Conservation (phyloP, 2,329 filamentous ascomycete genomes). For the Monilinia fructicola region DNA sequence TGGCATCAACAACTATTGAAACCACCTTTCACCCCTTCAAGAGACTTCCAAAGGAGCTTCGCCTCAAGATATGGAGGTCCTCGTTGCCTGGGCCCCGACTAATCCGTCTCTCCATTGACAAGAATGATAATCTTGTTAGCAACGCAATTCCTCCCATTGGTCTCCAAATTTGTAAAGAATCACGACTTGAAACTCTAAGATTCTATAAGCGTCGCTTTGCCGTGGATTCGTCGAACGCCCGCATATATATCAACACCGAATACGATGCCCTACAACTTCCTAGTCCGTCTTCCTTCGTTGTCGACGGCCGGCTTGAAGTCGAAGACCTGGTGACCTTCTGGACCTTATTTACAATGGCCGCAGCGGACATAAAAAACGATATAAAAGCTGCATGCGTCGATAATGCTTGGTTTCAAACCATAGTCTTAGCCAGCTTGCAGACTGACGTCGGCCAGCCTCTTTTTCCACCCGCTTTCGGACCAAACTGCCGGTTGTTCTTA, state of each 20-base stretch:
- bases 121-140: neutral
- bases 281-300: too few species aligned
- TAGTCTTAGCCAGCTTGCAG: neutral
- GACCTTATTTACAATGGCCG: neutral
- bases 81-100: neutral
- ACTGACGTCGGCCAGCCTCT: too few species aligned
- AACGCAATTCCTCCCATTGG: neutral
- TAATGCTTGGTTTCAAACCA: neutral
- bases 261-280: neutral
- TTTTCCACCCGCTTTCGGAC: neutral
- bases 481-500: neutral
- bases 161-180: slow-evolving; percentile 7
- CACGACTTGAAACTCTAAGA: neutral
- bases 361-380: neutral
- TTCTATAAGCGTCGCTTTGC: slow-evolving; percentile 1
- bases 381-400: neutral
- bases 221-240: neutral
- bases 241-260: slow-evolving; percentile 2
- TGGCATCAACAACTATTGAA: neutral
- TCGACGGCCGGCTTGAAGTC: too few species aligned
- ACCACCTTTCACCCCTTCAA: neutral
- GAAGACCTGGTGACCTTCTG: neutral
- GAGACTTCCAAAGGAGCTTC: neutral
- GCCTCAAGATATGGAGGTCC: neutral
- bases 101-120: neutral